phyloP scores from a whole-genome alignment of 1,284 basidiomycete genomes.

The Ceratobasidium sp. region DNA sequence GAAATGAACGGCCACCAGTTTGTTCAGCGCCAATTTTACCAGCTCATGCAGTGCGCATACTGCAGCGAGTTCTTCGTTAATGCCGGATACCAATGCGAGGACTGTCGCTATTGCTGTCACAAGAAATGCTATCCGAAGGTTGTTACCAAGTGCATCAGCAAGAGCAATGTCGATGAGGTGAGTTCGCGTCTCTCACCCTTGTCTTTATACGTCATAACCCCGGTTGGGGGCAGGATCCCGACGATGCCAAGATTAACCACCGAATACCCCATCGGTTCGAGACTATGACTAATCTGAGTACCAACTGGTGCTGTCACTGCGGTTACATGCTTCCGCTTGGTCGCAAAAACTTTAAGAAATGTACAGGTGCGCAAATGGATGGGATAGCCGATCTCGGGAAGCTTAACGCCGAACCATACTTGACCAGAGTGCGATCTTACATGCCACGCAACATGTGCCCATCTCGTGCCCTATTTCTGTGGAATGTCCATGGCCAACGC shows the following conservation, averaged over 20 bases:
- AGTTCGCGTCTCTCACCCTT: constrained; percentile 50
- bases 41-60: constrained; percentile 97
- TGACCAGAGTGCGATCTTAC: constrained; percentile 87
- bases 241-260: constrained; percentile 99
- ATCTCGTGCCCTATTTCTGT: constrained; percentile 98
- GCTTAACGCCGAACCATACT: not conserved
- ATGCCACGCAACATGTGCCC: constrained; percentile 97
- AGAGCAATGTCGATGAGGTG: constrained; percentile 88
- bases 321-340: constrained; percentile 98
- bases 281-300: constrained; percentile 94
- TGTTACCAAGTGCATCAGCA: constrained; percentile 98
- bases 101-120: constrained; percentile 98
- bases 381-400: not conserved
- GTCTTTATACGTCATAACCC: constrained; percentile 17
- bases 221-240: constrained; percentile 71
- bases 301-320: constrained; percentile 99
- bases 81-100: constrained; percentile 97
- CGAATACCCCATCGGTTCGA: constrained; percentile 99
- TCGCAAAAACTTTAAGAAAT: constrained; percentile 94
- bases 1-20: constrained; percentile 99
- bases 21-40: constrained; percentile 96
- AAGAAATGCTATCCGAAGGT: constrained; percentile 99
- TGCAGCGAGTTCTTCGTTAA: constrained; percentile 98
- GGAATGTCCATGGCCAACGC: constrained; percentile 99
- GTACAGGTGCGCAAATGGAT: constrained; percentile 59